Base-by-base conservation (phyloP, 306 rosid genomes). In the Fragaria ananassa region DNA sequence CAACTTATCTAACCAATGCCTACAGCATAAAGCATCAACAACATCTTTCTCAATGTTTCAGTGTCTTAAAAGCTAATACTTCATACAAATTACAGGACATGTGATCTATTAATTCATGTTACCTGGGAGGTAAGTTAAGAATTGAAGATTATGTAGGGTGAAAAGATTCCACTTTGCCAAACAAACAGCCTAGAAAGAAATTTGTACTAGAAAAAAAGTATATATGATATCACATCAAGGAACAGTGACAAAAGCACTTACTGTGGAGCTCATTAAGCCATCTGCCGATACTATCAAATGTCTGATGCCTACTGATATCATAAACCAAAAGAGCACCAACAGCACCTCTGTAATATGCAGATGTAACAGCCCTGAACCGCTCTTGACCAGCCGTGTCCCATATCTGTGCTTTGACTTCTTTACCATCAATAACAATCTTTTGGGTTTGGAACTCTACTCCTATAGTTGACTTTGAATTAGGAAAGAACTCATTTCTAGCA, bases 351-450 rank as follows among this genome's bases (percentile, higher is more conserved):
- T 89, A 92, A 84, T 92, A 92, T 74, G 97, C 97, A 76, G 97
- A 92, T 41, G 97, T 92, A 81, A 92, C 96, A 74, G 97, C 97
- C 83, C 97, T 88, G 82, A 92, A 90, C 74, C 97, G 91, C 84
- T 92, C 97, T 81, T 92, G 97, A 74, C 97, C 97, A 31, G 97
- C 97, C 23, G 97, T 92, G 80, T 92, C 97, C 97, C 97, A 92
- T 77, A 92, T 92, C 87, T 92, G 97, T 51, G 97, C 97, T 83
- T 92, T 92, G 68, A 92, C 74, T 85, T 92, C 97, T 86, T 90
- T 92, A 69, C 96, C 97, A 67, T 92, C 86, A 76, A 92, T 90
- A 62, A 84, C 88, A 27, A 92, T 87, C 86, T 90, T 92, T 75
- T 92, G 97, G 72, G 97, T 92, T 83, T 92, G 97, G 81, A 92